These are phyloP conservation scores for Suillus tomentosus DNA, from an alignment of 768 basidiomycete genomes.

Conservation along the genomic window DNA sequence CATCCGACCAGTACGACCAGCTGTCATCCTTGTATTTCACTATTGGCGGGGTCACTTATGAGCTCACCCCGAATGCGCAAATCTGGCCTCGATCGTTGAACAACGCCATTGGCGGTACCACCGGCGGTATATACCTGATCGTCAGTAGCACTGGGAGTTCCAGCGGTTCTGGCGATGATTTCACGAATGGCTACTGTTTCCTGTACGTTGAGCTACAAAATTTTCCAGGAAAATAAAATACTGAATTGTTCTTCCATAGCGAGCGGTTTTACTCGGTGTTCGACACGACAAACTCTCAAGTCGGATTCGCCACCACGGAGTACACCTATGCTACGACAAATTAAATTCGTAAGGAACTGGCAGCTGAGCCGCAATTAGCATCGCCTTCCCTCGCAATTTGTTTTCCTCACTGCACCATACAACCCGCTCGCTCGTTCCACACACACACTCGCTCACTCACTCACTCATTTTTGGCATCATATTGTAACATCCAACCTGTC, in stretches of 20 bases:
- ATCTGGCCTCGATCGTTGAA: conserved; percentile 26
- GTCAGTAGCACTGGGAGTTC: conserved; percentile 6
- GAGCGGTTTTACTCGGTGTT: conserved; percentile 41
- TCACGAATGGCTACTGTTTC: conserved; percentile 2
- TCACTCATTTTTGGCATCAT: no score
- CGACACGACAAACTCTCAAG: conserved; percentile 32
- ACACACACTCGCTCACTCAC: no score
- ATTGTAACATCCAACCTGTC: no score
- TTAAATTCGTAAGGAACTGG: neutral
- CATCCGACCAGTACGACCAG: conserved; percentile 9
- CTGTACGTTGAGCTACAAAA: conserved; percentile 5
- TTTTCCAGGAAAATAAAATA: conserved; percentile 7
- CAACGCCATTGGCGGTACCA: conserved; percentile 18
- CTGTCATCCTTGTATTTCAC: conserved; percentile 11
- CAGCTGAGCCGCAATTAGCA: no score
- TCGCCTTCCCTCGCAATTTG: no score
- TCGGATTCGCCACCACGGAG: conserved; percentile 37
- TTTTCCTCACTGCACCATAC: no score
- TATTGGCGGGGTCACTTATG: conserved; percentile 6
- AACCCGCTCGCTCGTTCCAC: no score
- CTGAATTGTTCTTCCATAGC: neutral
- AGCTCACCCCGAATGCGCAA: neutral
- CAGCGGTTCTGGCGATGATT: conserved; percentile 31
- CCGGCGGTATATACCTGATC: conserved; percentile 19
- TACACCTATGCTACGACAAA: conserved; percentile 24